A percentile compares a stretch with the other conserved stretches of the same genome.
Conservation (phyloP, 352 stramenopile genomes). For the Globisporangium barbulae region DNA sequence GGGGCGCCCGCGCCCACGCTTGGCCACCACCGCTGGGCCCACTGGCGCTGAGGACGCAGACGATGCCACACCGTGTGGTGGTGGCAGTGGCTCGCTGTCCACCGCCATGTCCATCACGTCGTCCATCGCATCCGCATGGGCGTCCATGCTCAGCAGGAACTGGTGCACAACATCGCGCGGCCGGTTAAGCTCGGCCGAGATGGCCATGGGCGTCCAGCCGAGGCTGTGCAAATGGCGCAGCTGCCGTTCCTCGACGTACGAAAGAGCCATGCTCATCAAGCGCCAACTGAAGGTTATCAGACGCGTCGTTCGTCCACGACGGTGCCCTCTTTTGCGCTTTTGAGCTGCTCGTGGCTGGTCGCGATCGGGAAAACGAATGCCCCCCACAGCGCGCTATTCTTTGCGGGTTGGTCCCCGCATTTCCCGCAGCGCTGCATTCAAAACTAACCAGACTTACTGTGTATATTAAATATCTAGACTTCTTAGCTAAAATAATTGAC, state of each 20-base stretch:
- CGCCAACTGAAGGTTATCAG: background rate
- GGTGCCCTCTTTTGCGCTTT: slow-evolving; percentile 10
- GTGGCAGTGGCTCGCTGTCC: background rate
- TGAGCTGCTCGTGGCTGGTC: background rate
- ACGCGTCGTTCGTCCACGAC: no score
- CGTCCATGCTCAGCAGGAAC: background rate
- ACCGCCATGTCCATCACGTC: background rate
- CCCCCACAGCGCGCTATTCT: slow-evolving; percentile 12
- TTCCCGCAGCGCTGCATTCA: background rate
- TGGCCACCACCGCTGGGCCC: background rate
- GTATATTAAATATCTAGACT: background rate
- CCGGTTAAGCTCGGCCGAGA: slow-evolving; percentile 2
- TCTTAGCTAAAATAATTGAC: background rate
- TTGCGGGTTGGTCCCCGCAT: slow-evolving; percentile 4
- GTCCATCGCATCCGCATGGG: background rate
- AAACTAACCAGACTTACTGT: background rate
- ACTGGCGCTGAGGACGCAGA: background rate
- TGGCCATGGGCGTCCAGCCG: slow-evolving; percentile 8
- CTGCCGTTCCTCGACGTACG: slow-evolving; percentile 4
- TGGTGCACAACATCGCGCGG: slow-evolving; percentile 6
- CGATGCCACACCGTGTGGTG: background rate
- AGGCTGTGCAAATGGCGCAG: slow-evolving; percentile 3
- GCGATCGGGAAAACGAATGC: slow-evolving; percentile 2
- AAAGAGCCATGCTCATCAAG: background rate
- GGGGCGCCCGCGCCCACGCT: background rate